Conservation (phyloP, 495 filamentous ascomycete genomes). For the Lepidopterella palustris region DNA sequence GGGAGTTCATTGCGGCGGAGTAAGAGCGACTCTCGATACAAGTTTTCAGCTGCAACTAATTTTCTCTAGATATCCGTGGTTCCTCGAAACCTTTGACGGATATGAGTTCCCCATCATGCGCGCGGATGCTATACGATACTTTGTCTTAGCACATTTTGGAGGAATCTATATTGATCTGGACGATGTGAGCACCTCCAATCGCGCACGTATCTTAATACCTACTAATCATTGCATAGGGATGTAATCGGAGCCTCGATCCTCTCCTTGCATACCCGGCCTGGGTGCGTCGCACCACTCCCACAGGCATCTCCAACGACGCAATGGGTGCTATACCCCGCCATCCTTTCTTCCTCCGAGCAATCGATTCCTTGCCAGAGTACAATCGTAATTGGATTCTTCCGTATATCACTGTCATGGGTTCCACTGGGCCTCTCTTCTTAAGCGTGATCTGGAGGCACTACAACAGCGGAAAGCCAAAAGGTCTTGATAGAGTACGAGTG, state of each 20-base stretch:
- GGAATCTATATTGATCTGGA: conserved; percentile 88
- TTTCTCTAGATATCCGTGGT: conserved; percentile 66
- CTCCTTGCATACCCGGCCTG: conserved; percentile 75
- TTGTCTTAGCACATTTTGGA: conserved; percentile 74
- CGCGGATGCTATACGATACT: conserved; percentile 83
- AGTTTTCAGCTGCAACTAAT: conserved; percentile 1
- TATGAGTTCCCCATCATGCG: conserved; percentile 80
- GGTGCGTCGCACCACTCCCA: conserved; percentile 72
- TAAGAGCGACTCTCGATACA: conserved; percentile 8
- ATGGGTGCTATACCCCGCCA: conserved; percentile 77
- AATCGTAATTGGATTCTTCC: conserved; percentile 72
- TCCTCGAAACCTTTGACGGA: conserved; percentile 72
- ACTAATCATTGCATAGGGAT: conserved; percentile 49
- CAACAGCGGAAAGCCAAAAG: conserved; percentile 15
- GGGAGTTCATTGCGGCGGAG: conserved; percentile 60
- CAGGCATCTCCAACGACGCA: conserved; percentile 83
- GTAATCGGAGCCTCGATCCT: conserved; percentile 73
- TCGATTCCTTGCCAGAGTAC: conserved; percentile 62
- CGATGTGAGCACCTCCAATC: conserved; percentile 51
- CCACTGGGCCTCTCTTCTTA: conserved; percentile 77
- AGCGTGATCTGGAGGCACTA: conserved; percentile 65
- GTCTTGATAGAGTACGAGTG: conserved; percentile 37
- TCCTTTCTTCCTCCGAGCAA: conserved; percentile 71
- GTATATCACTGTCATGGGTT: conserved; percentile 86
- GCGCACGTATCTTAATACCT: not conserved